Conservation (phyloP, 2,329 filamentous ascomycete genomes). For the Elsinoe necatrix region DNA sequence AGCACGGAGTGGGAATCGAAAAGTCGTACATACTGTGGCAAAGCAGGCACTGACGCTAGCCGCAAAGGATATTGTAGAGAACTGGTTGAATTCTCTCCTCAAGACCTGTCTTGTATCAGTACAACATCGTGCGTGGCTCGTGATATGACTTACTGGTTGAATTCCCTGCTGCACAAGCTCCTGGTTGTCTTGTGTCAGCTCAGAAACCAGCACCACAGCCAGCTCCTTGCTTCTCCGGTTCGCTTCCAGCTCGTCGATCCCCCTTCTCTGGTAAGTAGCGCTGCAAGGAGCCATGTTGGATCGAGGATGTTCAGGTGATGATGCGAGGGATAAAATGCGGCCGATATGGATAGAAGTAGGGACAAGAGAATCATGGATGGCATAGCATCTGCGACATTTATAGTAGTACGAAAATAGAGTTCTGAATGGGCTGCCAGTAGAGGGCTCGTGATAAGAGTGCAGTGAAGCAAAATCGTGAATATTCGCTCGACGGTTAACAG, state of each 20-base stretch:
- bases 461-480: neutral
- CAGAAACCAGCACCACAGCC: neutral
- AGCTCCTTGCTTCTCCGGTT: neutral
- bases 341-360: neutral
- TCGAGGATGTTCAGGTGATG: neutral
- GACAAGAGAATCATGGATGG: no score
- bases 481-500: neutral
- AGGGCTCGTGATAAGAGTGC: neutral
- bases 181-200: neutral
- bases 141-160: neutral
- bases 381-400: neutral
- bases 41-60: conserved; percentile 48
- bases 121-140: no score
- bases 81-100: conserved; percentile 51
- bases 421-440: neutral
- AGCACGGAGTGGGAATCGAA: conserved; percentile 45
- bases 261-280: neutral
- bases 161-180: neutral
- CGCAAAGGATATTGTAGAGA: conserved; percentile 54
- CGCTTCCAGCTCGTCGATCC: neutral
- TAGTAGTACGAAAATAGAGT: neutral
- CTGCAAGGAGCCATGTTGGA: neutral
- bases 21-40: conserved; percentile 49
- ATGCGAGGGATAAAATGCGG: neutral
- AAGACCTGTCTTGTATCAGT: conserved; percentile 27